Percentiles rank a stretch among this genome's conserved stretches.
These are phyloP conservation scores for Ceraceosorus guamensis DNA, from an alignment of 1,284 basidiomycete genomes.

Conservation along the genomic window DNA sequence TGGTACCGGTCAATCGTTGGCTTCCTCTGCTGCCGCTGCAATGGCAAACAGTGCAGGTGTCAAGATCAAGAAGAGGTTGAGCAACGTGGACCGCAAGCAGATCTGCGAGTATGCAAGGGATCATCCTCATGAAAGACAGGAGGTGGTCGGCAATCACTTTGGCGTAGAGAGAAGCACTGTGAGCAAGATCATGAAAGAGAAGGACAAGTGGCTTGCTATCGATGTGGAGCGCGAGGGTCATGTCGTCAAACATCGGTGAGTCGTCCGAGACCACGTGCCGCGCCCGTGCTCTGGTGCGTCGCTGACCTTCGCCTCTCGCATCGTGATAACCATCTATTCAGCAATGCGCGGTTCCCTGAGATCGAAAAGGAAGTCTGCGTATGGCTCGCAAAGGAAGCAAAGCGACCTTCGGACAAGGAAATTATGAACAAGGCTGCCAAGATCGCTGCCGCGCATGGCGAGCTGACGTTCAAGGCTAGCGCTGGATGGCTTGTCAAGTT, in stretches of 20 bases:
- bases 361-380: slow-evolving; percentile 62
- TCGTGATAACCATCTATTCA: too few species aligned
- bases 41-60: too few species aligned
- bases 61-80: slow-evolving; percentile 1
- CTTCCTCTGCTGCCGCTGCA: too few species aligned
- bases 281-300: too few species aligned
- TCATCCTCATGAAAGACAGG: slow-evolving; percentile 57
- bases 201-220: slow-evolving; percentile 69
- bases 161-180: slow-evolving; percentile 84
- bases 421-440: slow-evolving; percentile 67
- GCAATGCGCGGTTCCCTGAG: slow-evolving; percentile 58
- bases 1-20: neutral
- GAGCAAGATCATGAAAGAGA: slow-evolving; percentile 80
- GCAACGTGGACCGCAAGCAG: slow-evolving; percentile 58
- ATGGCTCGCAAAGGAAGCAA: slow-evolving; percentile 58
- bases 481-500: slow-evolving; percentile 87
- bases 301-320: neutral
- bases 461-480: slow-evolving; percentile 70
- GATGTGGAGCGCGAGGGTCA: slow-evolving; percentile 22
- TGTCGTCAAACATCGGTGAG: slow-evolving; percentile 27
- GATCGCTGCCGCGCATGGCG: slow-evolving; percentile 57
- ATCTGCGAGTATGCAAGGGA: slow-evolving; percentile 55
- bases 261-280: too few species aligned
- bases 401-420: slow-evolving; percentile 61
- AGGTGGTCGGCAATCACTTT: slow-evolving; percentile 60